These are phyloP conservation scores for Colletotrichum navitas DNA, from an alignment of 2,329 filamentous ascomycete genomes.

Conservation along the genomic window DNA sequence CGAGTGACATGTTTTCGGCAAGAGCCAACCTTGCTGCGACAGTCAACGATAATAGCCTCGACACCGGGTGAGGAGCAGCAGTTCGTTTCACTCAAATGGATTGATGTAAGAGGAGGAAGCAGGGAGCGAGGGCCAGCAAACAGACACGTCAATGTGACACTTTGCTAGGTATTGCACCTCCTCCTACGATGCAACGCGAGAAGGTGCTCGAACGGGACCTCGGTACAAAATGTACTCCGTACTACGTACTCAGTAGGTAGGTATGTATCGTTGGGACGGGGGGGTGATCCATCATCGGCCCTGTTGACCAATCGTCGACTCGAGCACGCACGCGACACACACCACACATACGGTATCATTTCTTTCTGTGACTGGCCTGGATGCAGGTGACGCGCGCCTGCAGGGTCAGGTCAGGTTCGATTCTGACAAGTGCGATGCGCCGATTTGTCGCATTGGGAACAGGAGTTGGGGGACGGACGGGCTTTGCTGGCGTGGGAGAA, in stretches of 20 bases:
- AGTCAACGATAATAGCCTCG: constrained; percentile 21
- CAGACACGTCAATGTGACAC: constrained; percentile 6
- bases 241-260: not conserved
- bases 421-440: constrained; percentile 19
- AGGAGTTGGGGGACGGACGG: constrained; percentile 4
- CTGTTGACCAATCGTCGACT: constrained; percentile 18
- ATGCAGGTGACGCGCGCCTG: constrained; percentile 16
- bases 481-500: constrained; percentile 16
- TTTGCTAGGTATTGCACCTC: not conserved
- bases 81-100: constrained; percentile 32
- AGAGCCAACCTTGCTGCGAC: constrained; percentile 4
- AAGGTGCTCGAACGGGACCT: constrained; percentile 18
- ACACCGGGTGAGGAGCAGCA: constrained; percentile 25
- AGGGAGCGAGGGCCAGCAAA: not conserved
- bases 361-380: constrained; percentile 6
- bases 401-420: constrained; percentile 8
- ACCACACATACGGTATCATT: not conserved
- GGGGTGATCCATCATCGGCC: constrained; percentile 12
- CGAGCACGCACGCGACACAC: constrained; percentile 31
- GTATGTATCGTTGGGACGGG: constrained; percentile 17
- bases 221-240: no score
- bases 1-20: not conserved
- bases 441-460: constrained; percentile 18
- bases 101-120: not conserved
- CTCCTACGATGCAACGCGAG: not conserved